Base-by-base conservation (phyloP, 2,329 filamentous ascomycete genomes). In the Fusarium siculi region DNA sequence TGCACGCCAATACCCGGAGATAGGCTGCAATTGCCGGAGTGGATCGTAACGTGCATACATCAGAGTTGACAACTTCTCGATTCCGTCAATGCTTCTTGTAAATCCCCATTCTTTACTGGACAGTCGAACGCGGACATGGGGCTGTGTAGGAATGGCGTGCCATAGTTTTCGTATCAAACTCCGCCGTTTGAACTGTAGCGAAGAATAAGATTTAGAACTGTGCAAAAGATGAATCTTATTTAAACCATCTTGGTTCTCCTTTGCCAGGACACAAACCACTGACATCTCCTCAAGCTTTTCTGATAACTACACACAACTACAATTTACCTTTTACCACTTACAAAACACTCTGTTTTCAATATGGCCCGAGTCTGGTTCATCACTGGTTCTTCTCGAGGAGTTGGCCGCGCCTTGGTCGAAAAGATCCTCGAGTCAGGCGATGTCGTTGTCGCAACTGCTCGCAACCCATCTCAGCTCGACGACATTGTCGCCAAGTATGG, bases 321-420 rank as follows among this genome's bases (percentile, higher is more conserved):
- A 36, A 18, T 4, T 6, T 3, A 19, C 15, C 18, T 21, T 25
- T 12, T 5, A 49, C 10, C 10, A n/a, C 10, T 23, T 9, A 6
- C 6, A 7, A 7, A 14, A 12, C 18, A 19, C 6, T 10, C 14
- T 16, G 14, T 5, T 12, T 39, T 15, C 40, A 46, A 58, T 7
- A 80, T 80, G 79, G 9, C 75, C 3, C 75, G 78, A 79, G 78
- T 82, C 42, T 87, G 85, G 84, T 80, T 87, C 52, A 79, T 87
- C 19, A 88, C 86, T 16, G 86, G 86, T 43, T 82, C 81, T 50
- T 84, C 85, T 19, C 84, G 84, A 12, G 86, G 86, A 18, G 82
- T 88, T 42, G 86, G 87, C 16, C 78, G 81, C 7, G 76, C 80
- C 25, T 78, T 88, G n/a, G 80, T 81, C 14, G 74, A 80, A 7